These are phyloP conservation scores for Corylus americana DNA, from an alignment of 306 rosid species.

Conservation along the genomic window DNA sequence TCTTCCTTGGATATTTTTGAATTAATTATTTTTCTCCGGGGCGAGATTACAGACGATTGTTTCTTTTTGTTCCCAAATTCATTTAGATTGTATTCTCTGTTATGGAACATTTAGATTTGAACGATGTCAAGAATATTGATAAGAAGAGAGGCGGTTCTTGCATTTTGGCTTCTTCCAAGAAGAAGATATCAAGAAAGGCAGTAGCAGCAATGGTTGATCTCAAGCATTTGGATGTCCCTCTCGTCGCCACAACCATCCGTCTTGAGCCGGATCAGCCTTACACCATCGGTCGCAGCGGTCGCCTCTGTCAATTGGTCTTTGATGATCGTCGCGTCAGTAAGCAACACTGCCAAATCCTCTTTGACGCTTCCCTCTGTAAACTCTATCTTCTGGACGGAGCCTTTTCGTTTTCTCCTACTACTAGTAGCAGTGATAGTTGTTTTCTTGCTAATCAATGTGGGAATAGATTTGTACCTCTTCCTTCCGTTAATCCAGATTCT, in stretches of 20 bases:
- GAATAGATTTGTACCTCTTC: slow-evolving; percentile 28
- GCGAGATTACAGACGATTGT: no score
- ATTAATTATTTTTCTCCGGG: no score
- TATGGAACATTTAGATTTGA: not conserved
- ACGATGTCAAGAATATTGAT: not conserved
- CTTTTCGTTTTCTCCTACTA: slow-evolving; percentile 4
- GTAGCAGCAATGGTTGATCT: slow-evolving; percentile 32
- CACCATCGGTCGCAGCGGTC: slow-evolving; percentile 53
- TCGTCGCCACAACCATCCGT: slow-evolving; percentile 35
- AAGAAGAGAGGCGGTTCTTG: not conserved
- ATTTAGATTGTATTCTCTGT: not conserved
- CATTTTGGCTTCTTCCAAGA: not conserved
- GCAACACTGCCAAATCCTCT: slow-evolving; percentile 62
- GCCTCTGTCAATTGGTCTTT: slow-evolving; percentile 47
- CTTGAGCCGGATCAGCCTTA: slow-evolving; percentile 49
- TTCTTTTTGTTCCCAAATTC: not conserved
- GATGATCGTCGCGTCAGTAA: slow-evolving; percentile 60
- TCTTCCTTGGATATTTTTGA: no score
- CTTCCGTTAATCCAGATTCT: not conserved
- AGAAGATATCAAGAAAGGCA: slow-evolving; percentile 2
- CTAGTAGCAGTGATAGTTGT: not conserved
- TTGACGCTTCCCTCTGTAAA: slow-evolving; percentile 51
- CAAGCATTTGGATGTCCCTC: slow-evolving; percentile 45
- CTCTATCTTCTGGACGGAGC: slow-evolving; percentile 49
- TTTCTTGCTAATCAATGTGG: slow-evolving; percentile 40